Evolutionary conservation across 768 basidiomycete species (phyloP).

Genomic region (Suillus spraguei): DNA sequence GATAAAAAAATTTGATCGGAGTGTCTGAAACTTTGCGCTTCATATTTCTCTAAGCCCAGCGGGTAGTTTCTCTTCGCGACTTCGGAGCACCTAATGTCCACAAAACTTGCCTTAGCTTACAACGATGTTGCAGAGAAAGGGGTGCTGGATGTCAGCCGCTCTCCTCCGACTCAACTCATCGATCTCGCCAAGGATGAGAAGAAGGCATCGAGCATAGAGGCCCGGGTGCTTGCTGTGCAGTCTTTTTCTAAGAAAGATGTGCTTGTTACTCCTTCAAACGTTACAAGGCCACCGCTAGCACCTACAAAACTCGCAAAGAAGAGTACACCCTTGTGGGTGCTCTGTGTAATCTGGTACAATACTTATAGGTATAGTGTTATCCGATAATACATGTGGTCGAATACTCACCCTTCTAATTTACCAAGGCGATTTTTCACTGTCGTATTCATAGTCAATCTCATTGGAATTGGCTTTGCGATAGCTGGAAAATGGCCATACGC

Average conservation of each 20-base stretch:
- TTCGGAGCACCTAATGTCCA: slow-evolving; percentile 41
- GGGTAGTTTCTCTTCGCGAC: slow-evolving; percentile 20
- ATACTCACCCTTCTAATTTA: slow-evolving; percentile 7
- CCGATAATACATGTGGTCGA: not conserved
- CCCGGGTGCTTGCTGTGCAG: slow-evolving; percentile 35
- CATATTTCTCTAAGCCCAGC: slow-evolving; percentile 13
- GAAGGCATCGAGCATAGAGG: slow-evolving; percentile 33
- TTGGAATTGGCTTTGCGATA: slow-evolving; percentile 61
- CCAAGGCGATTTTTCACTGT: slow-evolving; percentile 74
- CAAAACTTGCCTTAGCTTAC: slow-evolving; percentile 38
- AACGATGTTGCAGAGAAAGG: slow-evolving; percentile 66
- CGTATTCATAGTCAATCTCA: slow-evolving; percentile 58
- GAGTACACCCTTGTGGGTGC: slow-evolving; percentile 60
- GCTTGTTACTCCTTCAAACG: slow-evolving; percentile 34
- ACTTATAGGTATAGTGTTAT: slow-evolving; percentile 59
- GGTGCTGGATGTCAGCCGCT: slow-evolving; percentile 46
- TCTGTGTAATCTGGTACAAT: slow-evolving; percentile 76
- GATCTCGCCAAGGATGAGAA: slow-evolving; percentile 42
- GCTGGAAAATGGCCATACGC: slow-evolving; percentile 72
- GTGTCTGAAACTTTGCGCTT: slow-evolving; percentile 4
- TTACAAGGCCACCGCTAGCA: slow-evolving; percentile 36
- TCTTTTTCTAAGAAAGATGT: slow-evolving; percentile 47
- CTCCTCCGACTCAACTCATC: slow-evolving; percentile 33
- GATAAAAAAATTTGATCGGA: slow-evolving; percentile 26
- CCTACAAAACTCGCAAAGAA: slow-evolving; percentile 49